phyloP scores from a whole-genome alignment of 2,329 filamentous ascomycete species.

The Arachnopeziza araneosa region DNA sequence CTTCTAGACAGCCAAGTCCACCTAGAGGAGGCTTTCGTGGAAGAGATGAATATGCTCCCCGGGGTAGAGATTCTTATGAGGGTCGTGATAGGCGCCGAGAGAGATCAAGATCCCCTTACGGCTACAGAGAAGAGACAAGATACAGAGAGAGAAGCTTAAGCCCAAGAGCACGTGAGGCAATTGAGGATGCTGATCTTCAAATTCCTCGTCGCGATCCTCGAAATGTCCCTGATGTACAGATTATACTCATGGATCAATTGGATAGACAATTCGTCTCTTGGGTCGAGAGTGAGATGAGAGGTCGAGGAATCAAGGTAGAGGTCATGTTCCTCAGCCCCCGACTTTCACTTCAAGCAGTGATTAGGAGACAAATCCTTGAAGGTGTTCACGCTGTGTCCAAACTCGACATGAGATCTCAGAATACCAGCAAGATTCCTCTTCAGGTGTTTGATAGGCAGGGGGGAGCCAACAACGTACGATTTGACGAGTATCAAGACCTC shows the following conservation, averaged over 20 bases:
- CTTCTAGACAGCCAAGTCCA: slow-evolving; percentile 54
- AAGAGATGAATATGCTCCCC: slow-evolving; percentile 54
- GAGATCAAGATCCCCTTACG: slow-evolving; percentile 63
- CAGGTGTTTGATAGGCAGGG: slow-evolving; percentile 79
- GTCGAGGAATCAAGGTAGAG: slow-evolving; percentile 67
- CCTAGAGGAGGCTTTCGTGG: slow-evolving; percentile 51
- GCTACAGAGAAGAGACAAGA: slow-evolving; percentile 40
- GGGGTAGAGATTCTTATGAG: slow-evolving; percentile 30
- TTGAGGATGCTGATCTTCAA: slow-evolving; percentile 58
- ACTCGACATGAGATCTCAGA: slow-evolving; percentile 64
- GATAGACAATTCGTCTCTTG: slow-evolving; percentile 75
- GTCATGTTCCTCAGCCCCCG: slow-evolving; percentile 75
- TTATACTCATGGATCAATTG: slow-evolving; percentile 75
- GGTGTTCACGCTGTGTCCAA: slow-evolving; percentile 82
- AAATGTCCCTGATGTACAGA: slow-evolving; percentile 83
- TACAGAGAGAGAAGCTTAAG: slow-evolving; percentile 68
- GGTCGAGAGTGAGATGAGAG: slow-evolving; percentile 71
- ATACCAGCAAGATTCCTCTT: slow-evolving; percentile 67
- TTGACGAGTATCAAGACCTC: slow-evolving; percentile 81
- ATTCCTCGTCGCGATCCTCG: slow-evolving; percentile 67
- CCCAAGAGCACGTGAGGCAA: slow-evolving; percentile 50
- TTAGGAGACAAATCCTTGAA: slow-evolving; percentile 80
- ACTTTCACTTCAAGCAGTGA: slow-evolving; percentile 70
- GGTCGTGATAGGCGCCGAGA: slow-evolving; percentile 44
- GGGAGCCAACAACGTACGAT: slow-evolving; percentile 70